Evolutionary conservation across 2,329 filamentous ascomycete genomes (phyloP), one percentile per base, ranked within the genome.

Genomic region (Delphinella strobiligena): DNA sequence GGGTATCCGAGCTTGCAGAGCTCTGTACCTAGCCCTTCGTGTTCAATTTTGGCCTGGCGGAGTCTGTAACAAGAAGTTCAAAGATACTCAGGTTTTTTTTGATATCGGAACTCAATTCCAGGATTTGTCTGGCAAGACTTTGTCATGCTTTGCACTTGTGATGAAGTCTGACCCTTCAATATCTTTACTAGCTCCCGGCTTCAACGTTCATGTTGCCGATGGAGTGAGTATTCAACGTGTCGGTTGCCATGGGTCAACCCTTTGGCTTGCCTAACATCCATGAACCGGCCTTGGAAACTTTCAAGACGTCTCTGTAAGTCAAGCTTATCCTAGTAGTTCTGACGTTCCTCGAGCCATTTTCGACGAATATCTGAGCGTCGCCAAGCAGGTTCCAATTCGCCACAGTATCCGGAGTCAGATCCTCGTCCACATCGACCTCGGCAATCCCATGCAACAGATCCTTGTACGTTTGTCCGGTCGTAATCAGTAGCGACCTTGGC

Each of bases 301-400:
- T 83, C 48, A 89, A 63, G 31, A 96, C 89, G 63, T 96, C 88
- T 48, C 89, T 72, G 55, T 91, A 89, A 1, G 84, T 91, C 48
- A 89, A 63, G 60, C 83, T 88, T 18, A 77, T 75, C 41, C 84
- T 72, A 9, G 69, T 77, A 32, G 63, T 59, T 31, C 83, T 71
- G 37, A 65, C 51, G 53, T 74, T 79, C 31, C 59, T 60, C 2
- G 80, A 80, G 9, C 66, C 62, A 68, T 37, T 51, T 45, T 33
- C 47, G 10, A 53, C 52, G 19, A 65, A 50, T 3, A n/a, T 16
- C 3, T 63, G 58, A 2, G 58, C 55, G 15, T 74, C 67, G 5
- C 72, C 67, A 27, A 89, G 62, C 12, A 85, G 60, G 8, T 63
- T 50, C 84, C 84, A 91, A 54, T 91, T 91, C 34, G 74, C 72